Evolutionary conservation across 73 alveolate genomes (phyloP).

Genomic region (Tetrahymena malaccensis): DNA sequence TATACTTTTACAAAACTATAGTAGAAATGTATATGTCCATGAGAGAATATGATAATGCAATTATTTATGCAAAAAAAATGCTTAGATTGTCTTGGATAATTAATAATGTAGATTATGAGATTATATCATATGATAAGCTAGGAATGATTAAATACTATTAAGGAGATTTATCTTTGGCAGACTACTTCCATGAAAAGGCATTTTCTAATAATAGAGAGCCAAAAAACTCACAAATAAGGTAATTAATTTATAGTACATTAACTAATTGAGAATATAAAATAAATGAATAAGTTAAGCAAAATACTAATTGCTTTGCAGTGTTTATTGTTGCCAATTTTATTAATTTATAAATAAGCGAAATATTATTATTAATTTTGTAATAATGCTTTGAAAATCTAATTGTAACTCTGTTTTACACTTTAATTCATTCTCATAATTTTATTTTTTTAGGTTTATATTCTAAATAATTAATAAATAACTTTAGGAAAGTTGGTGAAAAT

Average conservation of each 20-base stretch:
- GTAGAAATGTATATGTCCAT: neutral
- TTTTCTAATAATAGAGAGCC: neutral
- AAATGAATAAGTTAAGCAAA: neutral
- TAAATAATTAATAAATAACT: neutral
- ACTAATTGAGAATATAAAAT: neutral
- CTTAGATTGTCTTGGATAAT: constrained; percentile 25
- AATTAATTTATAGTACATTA: neutral
- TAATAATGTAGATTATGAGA: constrained; percentile 21
- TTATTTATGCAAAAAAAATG: constrained; percentile 25
- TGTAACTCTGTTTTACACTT: neutral
- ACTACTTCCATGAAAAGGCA: constrained; percentile 16
- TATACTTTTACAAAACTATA: neutral
- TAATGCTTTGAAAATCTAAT: neutral
- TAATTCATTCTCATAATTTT: neutral
- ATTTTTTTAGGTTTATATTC: too few species aligned
- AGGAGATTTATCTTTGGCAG: constrained; percentile 10
- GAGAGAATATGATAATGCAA: constrained; percentile 23
- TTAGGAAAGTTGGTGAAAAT: neutral
- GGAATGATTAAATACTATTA: constrained; percentile 10
- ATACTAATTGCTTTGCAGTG: too few species aligned
- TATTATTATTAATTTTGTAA: too few species aligned
- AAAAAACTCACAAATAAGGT: neutral
- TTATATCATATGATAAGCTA: constrained; percentile 23
- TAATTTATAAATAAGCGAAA: neutral
- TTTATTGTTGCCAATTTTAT: neutral